Conservation (phyloP, 1,284 basidiomycete species). For the Ganoderma lucidum region DNA sequence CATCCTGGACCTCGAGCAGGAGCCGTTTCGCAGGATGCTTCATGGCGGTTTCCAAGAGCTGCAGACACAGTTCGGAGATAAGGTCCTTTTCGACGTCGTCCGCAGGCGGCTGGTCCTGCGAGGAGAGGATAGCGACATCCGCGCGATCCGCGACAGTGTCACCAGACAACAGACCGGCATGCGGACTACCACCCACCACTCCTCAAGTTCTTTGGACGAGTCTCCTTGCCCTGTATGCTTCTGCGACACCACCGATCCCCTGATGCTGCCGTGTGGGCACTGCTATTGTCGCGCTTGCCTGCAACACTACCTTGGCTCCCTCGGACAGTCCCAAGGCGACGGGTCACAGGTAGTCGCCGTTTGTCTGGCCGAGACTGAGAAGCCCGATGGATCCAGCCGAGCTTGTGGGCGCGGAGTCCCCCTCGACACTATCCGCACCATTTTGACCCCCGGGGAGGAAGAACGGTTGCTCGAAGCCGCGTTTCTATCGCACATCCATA, state of each 20-base stretch:
- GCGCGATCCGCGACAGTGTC: slow-evolving; percentile 19
- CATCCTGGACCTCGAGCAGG: slow-evolving; percentile 45
- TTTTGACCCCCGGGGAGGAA: slow-evolving; percentile 50
- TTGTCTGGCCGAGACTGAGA: slow-evolving; percentile 45
- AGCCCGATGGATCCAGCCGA: slow-evolving; percentile 4
- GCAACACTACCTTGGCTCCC: slow-evolving; percentile 48
- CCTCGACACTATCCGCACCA: slow-evolving; percentile 46
- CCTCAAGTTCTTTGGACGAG: slow-evolving; percentile 28
- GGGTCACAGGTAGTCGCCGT: slow-evolving; percentile 32
- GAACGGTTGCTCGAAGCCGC: slow-evolving; percentile 46
- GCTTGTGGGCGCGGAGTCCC: slow-evolving; percentile 46
- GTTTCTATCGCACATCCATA: slow-evolving; percentile 51
- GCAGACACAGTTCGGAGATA: slow-evolving; percentile 47
- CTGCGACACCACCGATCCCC: slow-evolving; percentile 45
- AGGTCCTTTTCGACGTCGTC: slow-evolving; percentile 50
- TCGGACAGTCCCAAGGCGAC: slow-evolving; percentile 38
- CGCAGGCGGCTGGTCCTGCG: slow-evolving; percentile 44
- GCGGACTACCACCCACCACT: not conserved
- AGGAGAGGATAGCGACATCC: slow-evolving; percentile 42
- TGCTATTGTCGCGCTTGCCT: slow-evolving; percentile 59
- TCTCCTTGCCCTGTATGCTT: slow-evolving; percentile 52
- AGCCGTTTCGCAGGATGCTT: slow-evolving; percentile 45
- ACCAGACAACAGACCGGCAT: not conserved
- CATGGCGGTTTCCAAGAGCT: slow-evolving; percentile 46
- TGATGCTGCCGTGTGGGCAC: slow-evolving; percentile 55